phyloP scores from a whole-genome alignment of 257 asterid species.

The Solanum lycopersicoides region DNA sequence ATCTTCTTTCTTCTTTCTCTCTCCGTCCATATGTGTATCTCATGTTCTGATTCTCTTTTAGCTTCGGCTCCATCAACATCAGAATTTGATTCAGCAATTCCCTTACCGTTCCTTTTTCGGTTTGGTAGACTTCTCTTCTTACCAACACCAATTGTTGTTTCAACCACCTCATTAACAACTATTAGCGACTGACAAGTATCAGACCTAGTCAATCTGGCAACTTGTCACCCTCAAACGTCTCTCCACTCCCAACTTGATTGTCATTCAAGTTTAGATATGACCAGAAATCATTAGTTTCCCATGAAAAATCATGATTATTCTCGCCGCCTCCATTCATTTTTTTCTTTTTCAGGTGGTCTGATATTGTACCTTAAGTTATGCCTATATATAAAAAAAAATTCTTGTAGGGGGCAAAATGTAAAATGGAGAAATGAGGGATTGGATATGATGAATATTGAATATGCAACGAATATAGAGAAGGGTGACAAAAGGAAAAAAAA shows the following conservation, averaged over 20 bases:
- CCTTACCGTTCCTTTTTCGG: neutral
- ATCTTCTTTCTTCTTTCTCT: conserved; percentile 90
- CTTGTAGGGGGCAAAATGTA: neutral
- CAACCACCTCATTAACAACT: neutral
- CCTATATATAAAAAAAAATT: neutral
- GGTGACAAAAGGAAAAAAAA: neutral
- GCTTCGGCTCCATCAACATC: neutral
- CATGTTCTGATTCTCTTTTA: conserved; percentile 41
- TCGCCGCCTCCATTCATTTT: conserved; percentile 27
- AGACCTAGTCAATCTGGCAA: neutral
- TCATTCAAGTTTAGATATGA: conserved; percentile 18
- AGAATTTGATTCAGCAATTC: neutral
- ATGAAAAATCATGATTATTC: conserved; percentile 1
- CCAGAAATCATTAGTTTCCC: conserved; percentile 23
- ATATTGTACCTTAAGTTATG: neutral
- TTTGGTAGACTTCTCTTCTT: conserved; percentile 9
- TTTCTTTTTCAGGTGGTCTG: neutral
- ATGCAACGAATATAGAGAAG: neutral
- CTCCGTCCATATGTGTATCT: conserved; percentile 72
- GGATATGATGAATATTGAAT: neutral
- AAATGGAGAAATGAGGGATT: neutral
- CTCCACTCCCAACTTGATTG: neutral
- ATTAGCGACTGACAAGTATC: neutral
- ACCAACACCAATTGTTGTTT: neutral
- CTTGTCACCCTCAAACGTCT: conserved; percentile 9